Evolutionary conservation across 192 early-diverging fungal genomes (phyloP).

Genomic region (Coemansia reversa): DNA sequence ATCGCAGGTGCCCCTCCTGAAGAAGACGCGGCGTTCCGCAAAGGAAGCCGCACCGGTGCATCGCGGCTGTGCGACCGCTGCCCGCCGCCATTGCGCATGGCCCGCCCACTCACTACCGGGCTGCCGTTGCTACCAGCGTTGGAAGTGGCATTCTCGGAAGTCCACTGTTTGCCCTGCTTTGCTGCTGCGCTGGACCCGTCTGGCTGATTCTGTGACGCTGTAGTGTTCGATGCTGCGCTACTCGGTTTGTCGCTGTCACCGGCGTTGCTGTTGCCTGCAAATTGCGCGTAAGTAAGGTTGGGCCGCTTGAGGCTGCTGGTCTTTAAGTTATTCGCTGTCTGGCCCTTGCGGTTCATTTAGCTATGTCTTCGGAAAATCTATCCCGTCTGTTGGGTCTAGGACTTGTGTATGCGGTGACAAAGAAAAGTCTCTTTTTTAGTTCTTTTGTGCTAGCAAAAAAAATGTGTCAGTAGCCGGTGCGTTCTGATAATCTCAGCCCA

Average conservation of each 20-base stretch:
- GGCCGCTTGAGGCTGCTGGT: constrained; percentile 50
- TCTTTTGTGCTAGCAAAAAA: neutral
- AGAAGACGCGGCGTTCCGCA: constrained; percentile 41
- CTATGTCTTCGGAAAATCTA: constrained; percentile 8
- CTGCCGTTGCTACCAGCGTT: constrained; percentile 14
- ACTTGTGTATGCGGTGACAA: neutral
- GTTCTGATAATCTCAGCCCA: neutral
- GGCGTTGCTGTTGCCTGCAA: constrained; percentile 25
- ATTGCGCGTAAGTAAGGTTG: constrained; percentile 46
- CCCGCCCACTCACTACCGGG: constrained; percentile 12
- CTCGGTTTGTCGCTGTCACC: constrained; percentile 17
- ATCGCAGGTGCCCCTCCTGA: constrained; percentile 33
- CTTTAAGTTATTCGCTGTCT: constrained; percentile 44
- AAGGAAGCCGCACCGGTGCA: constrained; percentile 43
- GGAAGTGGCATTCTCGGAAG: constrained; percentile 32
- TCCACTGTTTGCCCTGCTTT: constrained; percentile 34
- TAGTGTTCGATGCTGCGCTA: constrained; percentile 7
- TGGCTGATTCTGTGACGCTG: constrained; percentile 24
- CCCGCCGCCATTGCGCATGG: constrained; percentile 7
- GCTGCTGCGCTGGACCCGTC: constrained; percentile 28
- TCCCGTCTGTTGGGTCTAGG: constrained; percentile 5
- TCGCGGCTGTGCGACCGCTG: constrained; percentile 34
- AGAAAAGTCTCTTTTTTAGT: neutral
- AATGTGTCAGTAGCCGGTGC: neutral
- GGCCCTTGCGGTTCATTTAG: constrained; percentile 55